These are phyloP conservation scores for Macadamia integrifolia DNA, from an alignment of 164 flowering plant genomes.

Conservation along the genomic window DNA sequence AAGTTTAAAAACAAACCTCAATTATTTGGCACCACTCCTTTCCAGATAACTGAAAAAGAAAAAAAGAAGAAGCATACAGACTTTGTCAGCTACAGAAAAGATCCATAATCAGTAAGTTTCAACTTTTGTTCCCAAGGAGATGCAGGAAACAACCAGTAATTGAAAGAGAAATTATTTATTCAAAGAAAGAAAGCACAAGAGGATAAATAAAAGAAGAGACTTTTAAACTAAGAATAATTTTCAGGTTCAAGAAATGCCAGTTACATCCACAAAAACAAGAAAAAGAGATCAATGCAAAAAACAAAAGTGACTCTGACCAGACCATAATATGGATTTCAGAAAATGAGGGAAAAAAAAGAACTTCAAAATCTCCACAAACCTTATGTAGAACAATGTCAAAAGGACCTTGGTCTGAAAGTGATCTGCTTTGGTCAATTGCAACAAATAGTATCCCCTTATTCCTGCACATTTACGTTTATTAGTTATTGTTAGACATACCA, in stretches of 20 bases:
- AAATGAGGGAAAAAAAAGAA: not conserved
- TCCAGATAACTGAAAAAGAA: constrained; percentile 28
- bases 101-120: not conserved
- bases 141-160: not conserved
- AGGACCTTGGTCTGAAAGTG: constrained; percentile 90
- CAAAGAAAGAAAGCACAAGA: not conserved
- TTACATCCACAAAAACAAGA: not conserved
- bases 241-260: not conserved
- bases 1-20: constrained; percentile 57
- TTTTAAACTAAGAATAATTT: not conserved
- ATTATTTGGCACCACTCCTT: constrained; percentile 84
- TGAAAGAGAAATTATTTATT: no score
- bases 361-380: constrained; percentile 34
- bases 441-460: constrained; percentile 76
- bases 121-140: not conserved
- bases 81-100: not conserved
- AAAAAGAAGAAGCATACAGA: not conserved
- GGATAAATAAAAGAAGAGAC: not conserved
- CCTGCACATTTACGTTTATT: constrained; percentile 34
- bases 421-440: constrained; percentile 58
- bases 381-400: constrained; percentile 86
- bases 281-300: not conserved
- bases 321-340: not conserved
- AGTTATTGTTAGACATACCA: not conserved
- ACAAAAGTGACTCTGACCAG: not conserved